Evolutionary conservation across 1,139 yeast species (phyloP).

Genomic region (Candida albicans): DNA sequence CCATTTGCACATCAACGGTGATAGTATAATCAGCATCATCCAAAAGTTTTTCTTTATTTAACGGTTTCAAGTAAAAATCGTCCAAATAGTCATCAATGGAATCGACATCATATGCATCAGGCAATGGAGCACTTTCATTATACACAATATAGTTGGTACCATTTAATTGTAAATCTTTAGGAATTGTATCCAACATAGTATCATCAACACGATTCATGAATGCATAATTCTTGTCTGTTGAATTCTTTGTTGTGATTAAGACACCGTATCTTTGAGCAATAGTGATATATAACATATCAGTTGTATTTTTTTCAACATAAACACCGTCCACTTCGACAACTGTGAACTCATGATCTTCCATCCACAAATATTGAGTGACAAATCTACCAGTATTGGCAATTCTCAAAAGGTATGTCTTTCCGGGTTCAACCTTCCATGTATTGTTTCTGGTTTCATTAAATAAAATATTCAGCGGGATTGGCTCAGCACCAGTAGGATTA

Average conservation of each 20-base stretch:
- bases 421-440: constrained; percentile 59
- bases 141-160: constrained; percentile 58
- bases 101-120: constrained; percentile 26
- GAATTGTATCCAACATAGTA: constrained; percentile 65
- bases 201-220: constrained; percentile 63
- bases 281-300: constrained; percentile 59
- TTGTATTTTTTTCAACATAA: constrained; percentile 54
- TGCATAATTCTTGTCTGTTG: constrained; percentile 53
- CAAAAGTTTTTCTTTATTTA: constrained; percentile 35
- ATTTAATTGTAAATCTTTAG: constrained; percentile 51
- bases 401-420: constrained; percentile 62
- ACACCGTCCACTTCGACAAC: constrained; percentile 78
- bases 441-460: constrained; percentile 64
- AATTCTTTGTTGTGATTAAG: constrained; percentile 54
- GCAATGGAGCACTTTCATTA: constrained; percentile 30
- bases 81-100: constrained; percentile 38
- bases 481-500: constrained; percentile 85
- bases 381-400: constrained; percentile 68
- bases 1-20: constrained; percentile 61
- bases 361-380: constrained; percentile 65
- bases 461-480: constrained; percentile 65
- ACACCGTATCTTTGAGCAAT: constrained; percentile 74
- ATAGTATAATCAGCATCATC: constrained; percentile 66
- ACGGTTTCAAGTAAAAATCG: constrained; percentile 58
- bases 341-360: constrained; percentile 67